Conservation (phyloP, 2,329 filamentous ascomycete species). For the Daldinia sp. region DNA sequence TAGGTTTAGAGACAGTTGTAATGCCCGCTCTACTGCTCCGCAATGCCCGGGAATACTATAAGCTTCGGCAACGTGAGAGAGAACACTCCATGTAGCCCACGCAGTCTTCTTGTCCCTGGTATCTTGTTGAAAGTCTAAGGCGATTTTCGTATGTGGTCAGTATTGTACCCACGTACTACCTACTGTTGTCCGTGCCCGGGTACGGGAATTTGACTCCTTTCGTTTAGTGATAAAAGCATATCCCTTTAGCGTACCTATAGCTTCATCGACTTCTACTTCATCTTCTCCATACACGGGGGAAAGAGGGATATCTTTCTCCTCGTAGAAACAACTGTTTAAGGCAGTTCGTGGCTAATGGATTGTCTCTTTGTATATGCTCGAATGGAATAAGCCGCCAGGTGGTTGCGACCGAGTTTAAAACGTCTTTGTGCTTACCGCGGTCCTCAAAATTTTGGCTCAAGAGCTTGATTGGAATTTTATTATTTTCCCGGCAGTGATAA, state of each 20-base stretch:
- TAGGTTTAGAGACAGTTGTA: background rate
- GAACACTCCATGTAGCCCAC: background rate
- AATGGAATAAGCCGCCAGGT: conserved; percentile 51
- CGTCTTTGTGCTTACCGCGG: conserved; percentile 38
- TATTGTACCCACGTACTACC: conserved; percentile 3
- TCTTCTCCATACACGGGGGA: background rate
- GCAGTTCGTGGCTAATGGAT: conserved; percentile 42
- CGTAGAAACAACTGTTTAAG: conserved; percentile 43
- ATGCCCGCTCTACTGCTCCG: background rate
- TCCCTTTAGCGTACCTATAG: conserved; percentile 20
- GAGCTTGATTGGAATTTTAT: conserved; percentile 36
- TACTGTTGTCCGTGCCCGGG: background rate
- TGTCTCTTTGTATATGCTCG: conserved; percentile 40
- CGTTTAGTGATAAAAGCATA: conserved; percentile 45
- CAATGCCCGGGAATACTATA: background rate
- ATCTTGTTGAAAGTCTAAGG: conserved; percentile 1
- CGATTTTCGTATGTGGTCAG: conserved; percentile 10
- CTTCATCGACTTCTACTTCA: conserved; percentile 8
- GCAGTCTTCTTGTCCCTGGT: background rate
- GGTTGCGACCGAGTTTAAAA: conserved; percentile 43
- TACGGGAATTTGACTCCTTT: background rate
- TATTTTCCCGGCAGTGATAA: conserved; percentile 33
- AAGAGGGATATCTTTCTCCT: conserved; percentile 31
- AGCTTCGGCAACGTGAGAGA: background rate
- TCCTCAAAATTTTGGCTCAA: conserved; percentile 47